A percentile compares a stretch with the other conserved stretches of the same genome.
Evolutionary conservation across 768 basidiomycete genomes (phyloP).

Genomic region (Mycena vitilis): DNA sequence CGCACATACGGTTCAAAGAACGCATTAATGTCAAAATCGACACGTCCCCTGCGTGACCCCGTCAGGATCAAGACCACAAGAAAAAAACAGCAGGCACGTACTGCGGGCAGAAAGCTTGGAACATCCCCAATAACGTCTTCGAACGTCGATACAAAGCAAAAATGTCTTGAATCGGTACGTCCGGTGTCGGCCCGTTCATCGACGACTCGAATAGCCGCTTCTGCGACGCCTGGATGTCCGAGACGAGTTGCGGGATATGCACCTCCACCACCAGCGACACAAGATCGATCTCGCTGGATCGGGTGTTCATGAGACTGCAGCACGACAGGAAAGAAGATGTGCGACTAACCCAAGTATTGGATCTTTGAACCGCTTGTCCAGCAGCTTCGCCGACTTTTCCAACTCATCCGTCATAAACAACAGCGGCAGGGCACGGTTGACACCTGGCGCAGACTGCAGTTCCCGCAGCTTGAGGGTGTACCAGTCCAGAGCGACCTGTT

Average conservation of each 20-base stretch:
- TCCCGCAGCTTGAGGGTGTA: slow-evolving; percentile 74
- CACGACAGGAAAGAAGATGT: not conserved
- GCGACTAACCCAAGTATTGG: slow-evolving; percentile 79
- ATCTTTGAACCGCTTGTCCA: slow-evolving; percentile 90
- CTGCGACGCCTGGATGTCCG: slow-evolving; percentile 75
- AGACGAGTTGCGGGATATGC: slow-evolving; percentile 71
- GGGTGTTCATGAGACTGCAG: slow-evolving; percentile 7
- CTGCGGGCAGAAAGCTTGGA: slow-evolving; percentile 82
- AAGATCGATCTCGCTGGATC: slow-evolving; percentile 73
- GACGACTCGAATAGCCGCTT: slow-evolving; percentile 85
- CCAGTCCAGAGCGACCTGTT: slow-evolving; percentile 67
- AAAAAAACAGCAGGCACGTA: slow-evolving; percentile 50
- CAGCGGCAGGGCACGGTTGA: slow-evolving; percentile 84
- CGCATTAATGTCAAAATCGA: slow-evolving; percentile 75
- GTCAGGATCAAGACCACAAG: slow-evolving; percentile 6
- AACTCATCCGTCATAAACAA: slow-evolving; percentile 89
- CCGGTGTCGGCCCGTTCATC: slow-evolving; percentile 88
- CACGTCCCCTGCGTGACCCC: slow-evolving; percentile 56
- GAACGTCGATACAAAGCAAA: slow-evolving; percentile 88
- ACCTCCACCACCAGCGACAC: slow-evolving; percentile 81
- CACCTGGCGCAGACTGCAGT: slow-evolving; percentile 75
- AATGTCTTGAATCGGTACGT: slow-evolving; percentile 90
- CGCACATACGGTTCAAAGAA: slow-evolving; percentile 92
- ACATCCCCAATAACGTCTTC: slow-evolving; percentile 82
- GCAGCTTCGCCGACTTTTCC: slow-evolving; percentile 84